Base-by-base conservation (phyloP, 2,329 filamentous ascomycete species). In the Stachybotrys chartarum region DNA sequence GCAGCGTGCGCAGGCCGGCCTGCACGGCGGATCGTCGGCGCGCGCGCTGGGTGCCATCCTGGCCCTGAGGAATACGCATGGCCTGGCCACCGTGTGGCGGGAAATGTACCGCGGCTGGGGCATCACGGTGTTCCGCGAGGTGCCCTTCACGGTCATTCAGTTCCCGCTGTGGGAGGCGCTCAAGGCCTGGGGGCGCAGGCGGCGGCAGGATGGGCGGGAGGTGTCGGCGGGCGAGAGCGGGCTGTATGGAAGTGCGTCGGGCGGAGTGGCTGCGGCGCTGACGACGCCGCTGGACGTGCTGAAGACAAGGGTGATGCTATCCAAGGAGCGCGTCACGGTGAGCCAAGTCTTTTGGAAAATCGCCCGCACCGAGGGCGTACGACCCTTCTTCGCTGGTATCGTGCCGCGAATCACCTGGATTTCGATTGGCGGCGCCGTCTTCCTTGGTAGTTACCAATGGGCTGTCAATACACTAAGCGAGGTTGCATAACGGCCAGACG, bases 111-210 rank as follows among this genome's bases (percentile, higher is more conserved):
- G 94, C 42, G 94, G 95, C 1, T 96, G 91, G 81, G 83, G 85
- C 17, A 91, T 97, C 63, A 99, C 94, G 1, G 86, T 99, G 53
- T 87, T 97, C 75, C 85, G 94, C 57, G 94, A 99, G 77, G 92
- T 99, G 58, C 94, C 94, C 5, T 99, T 99, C 67, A 97, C 95
- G 3, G 86, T 97, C 10, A 88, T 99, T 59, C 94, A 99, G 72
- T 99, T 99, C 70, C 94, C 94, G 50, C 80, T 99, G 59, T 99
- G 94, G 94, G 94, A 99, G 74, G 85, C 81, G 5, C 82, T 97
- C 80, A 97, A 97, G 79, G 78, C 78, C 47, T 90, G 83, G 81
- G 78, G 85, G 6, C 72, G 79, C 48, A 64, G 74, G 46, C 70
- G 76, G 51, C 68, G 75, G 50, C 58, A 52, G 3, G 62, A 60